phyloP scores from a whole-genome alignment of 257 asterid genomes.

The Marsdenia floribunda region DNA sequence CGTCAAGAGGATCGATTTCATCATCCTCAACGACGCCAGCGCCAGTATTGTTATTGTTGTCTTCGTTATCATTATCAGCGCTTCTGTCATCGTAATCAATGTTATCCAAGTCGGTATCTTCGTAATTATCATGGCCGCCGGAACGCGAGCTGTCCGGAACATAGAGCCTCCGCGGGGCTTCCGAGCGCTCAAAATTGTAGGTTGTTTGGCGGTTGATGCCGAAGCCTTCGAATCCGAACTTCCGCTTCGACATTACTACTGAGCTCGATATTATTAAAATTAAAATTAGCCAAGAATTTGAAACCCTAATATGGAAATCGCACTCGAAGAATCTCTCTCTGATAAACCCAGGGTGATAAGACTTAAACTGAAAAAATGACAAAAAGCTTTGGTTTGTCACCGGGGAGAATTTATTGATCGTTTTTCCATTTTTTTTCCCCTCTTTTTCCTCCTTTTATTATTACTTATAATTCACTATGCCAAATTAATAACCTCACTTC shows the following conservation, averaged over 20 bases:
- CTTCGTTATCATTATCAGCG: slow-evolving; percentile 33
- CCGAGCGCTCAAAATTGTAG: slow-evolving; percentile 76
- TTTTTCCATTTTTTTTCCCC: no score
- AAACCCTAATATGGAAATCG: slow-evolving; percentile 19
- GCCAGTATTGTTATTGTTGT: slow-evolving; percentile 10
- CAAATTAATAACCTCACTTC: no score
- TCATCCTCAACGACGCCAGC: slow-evolving; percentile 39
- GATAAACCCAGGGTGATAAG: background rate
- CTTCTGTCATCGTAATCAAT: slow-evolving; percentile 56
- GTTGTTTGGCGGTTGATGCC: slow-evolving; percentile 80
- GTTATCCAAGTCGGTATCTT: slow-evolving; percentile 75
- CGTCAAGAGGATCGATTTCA: slow-evolving; percentile 93
- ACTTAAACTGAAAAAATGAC: no score
- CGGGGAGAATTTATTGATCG: no score
- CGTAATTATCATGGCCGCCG: slow-evolving; percentile 55
- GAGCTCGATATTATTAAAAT: background rate
- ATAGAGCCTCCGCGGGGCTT: slow-evolving; percentile 68
- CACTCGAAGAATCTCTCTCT: background rate
- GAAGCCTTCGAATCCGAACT: slow-evolving; percentile 92
- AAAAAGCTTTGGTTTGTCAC: no score
- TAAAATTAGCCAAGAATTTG: background rate
- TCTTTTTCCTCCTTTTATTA: no score
- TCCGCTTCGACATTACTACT: slow-evolving; percentile 70
- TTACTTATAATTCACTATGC: no score
- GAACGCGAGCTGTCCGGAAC: slow-evolving; percentile 73